phyloP scores from a whole-genome alignment of 139 green algal species.

The Auxenochlorella pyrenoidosa region DNA sequence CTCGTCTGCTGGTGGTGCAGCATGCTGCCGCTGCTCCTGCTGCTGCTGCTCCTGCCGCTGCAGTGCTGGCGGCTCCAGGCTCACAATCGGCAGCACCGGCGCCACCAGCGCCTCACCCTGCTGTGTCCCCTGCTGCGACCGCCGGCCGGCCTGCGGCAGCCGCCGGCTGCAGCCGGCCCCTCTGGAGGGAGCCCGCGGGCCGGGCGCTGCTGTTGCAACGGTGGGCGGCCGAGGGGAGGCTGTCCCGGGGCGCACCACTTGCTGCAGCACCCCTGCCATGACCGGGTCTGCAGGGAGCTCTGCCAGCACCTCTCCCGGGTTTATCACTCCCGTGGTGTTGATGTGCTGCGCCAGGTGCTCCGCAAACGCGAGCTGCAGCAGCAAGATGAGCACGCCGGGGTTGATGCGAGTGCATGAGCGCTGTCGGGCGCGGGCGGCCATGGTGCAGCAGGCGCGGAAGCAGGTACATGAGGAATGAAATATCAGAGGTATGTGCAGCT shows the following conservation, averaged over 20 bases:
- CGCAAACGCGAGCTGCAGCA: constrained; percentile 2
- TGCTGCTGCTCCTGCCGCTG: background rate
- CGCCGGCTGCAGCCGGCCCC: background rate
- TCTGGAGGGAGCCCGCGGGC: background rate
- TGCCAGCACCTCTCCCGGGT: constrained; percentile 8
- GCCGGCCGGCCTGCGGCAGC: background rate
- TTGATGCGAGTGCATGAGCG: background rate
- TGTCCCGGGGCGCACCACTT: background rate
- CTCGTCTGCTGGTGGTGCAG: background rate
- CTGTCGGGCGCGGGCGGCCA: background rate
- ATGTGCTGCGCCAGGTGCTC: constrained; percentile 33
- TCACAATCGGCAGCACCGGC: background rate
- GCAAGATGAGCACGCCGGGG: too few relatives aligned
- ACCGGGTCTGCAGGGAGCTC: constrained; percentile 20
- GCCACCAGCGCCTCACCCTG: background rate
- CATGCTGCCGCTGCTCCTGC: background rate
- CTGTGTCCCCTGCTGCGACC: background rate
- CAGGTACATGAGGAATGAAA: too few relatives aligned
- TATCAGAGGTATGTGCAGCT: background rate
- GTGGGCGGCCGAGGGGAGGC: background rate
- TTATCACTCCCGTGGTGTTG: constrained; percentile 3
- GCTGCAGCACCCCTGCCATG: constrained; percentile 28
- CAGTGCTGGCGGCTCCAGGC: background rate
- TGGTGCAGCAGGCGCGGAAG: background rate
- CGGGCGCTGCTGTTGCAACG: background rate